Base-by-base conservation (phyloP, 768 basidiomycete genomes). In the Naganishia kalamii region DNA sequence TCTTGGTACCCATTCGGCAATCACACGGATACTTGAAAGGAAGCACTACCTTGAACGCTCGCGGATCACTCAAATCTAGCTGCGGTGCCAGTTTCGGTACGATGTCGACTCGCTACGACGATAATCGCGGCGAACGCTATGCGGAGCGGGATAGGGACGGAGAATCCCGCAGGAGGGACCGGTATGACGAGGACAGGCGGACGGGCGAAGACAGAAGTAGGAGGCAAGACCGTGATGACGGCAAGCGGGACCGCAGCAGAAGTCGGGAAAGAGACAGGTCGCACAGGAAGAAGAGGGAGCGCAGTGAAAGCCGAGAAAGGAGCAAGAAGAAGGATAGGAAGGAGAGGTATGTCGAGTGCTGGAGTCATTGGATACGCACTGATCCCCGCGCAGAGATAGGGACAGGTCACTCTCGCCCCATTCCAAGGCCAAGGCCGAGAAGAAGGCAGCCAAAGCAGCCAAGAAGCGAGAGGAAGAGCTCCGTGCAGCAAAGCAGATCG, bases 401-500 rank as follows among this genome's bases (percentile, higher is more conserved):
- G 70, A 73, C 27, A 66, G 89, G 74, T 87, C 86, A 64, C 92
- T 88, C 74, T 83, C 89, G 37, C 90, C 89, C 68, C 91, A 87
- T 74, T 90, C 88, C n/a, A 86, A 87, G 74, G 90, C 92, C 69
- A 83, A 90, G 44, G 85, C 82, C 70, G 88, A 87, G 17, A 85
- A 91, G 68, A 94, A 90, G 73, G 87, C 86, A 7, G 92, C 94
- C 72, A 96, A 92, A 81, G 74, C 78, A 35, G 64, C 74, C 54
- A 71, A 72, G 15, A 65, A 70, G 43, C 72, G 76, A 30, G 77
- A 79, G 65, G 70, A 71, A 11, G 77, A 79, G 62, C 70, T 77
- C 4, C 92, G 94, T 71, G 92, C 96, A 73, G 88, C 89, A 25
- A 87, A 93, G 29, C 87, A 88, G 71, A 87, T 96, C 17, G 80